A percentile compares a stretch with the other conserved stretches of the same genome.
Evolutionary conservation across 495 filamentous ascomycete genomes (phyloP).

Genomic region (Penicillium maclennaniae): DNA sequence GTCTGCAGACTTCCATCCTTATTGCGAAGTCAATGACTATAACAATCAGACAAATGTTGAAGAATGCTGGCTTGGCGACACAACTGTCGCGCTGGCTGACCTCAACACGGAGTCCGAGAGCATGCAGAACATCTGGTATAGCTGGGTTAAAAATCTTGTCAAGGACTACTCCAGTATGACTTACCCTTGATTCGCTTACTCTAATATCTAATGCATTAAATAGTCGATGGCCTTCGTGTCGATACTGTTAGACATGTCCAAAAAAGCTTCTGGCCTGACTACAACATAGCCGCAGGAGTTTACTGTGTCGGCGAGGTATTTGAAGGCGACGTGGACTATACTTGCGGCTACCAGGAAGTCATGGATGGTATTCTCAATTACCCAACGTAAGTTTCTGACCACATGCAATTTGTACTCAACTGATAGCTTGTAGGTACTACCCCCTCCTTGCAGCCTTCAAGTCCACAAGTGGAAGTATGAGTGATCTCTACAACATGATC

Average conservation of each 20-base stretch:
- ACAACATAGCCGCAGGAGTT: constrained; percentile 62
- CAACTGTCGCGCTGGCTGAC: constrained; percentile 61
- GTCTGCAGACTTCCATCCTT: constrained; percentile 59
- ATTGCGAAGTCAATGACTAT: constrained; percentile 63
- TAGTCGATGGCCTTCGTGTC: constrained; percentile 72
- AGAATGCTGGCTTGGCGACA: constrained; percentile 64
- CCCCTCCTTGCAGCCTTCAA: constrained; percentile 59
- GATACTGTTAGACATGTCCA: constrained; percentile 74
- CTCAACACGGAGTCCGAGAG: constrained; percentile 58
- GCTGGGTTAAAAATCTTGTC: constrained; percentile 64
- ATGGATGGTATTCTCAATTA: constrained; percentile 67
- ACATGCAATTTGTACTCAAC: neutral
- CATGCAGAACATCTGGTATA: constrained; percentile 56
- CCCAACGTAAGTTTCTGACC: constrained; percentile 28
- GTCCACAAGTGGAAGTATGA: constrained; percentile 54
- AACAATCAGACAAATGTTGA: constrained; percentile 46
- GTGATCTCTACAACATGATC: constrained; percentile 56
- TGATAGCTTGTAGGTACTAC: constrained; percentile 39
- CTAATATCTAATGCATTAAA: neutral
- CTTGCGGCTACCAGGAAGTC: constrained; percentile 61
- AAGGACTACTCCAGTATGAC: constrained; percentile 57
- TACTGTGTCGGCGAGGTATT: constrained; percentile 69
- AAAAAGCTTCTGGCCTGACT: constrained; percentile 64
- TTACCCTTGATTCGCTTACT: neutral
- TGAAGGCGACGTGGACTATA: constrained; percentile 56